These are phyloP conservation scores for Suillus decipiens DNA, from an alignment of 768 basidiomycete species.

Conservation along the genomic window DNA sequence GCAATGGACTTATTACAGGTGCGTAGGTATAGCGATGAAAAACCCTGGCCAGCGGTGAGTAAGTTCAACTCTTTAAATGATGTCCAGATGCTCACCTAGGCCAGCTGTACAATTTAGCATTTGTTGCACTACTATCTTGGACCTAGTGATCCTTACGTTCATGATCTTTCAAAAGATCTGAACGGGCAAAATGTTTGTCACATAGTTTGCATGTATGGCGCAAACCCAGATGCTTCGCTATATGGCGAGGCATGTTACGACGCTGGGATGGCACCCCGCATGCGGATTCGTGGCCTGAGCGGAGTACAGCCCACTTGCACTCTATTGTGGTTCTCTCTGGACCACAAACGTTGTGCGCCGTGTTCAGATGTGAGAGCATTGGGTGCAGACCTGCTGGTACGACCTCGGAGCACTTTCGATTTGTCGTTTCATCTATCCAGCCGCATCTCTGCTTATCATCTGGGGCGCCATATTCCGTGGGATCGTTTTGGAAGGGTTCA, in stretches of 20 bases:
- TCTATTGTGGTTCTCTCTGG: not conserved
- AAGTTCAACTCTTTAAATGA: not conserved
- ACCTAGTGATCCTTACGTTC: conserved; percentile 13
- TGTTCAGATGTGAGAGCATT: conserved; percentile 22
- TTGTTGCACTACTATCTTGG: too few species aligned
- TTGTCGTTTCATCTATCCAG: conserved; percentile 14
- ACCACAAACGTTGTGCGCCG: conserved; percentile 18
- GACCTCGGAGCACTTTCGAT: conserved; percentile 4
- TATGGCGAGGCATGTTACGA: conserved; percentile 20
- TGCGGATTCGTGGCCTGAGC: not conserved
- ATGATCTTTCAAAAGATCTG: conserved; percentile 21
- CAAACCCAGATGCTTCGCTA: conserved; percentile 19
- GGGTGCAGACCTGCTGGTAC: conserved; percentile 1
- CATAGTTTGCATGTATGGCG: conserved; percentile 21
- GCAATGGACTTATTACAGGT: not conserved
- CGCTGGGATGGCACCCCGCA: conserved; percentile 15
- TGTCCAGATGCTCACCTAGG: not conserved
- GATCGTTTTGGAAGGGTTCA: conserved; percentile 11
- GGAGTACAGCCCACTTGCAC: conserved; percentile 15
- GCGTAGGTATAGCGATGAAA: not conserved
- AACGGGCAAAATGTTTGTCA: conserved; percentile 24
- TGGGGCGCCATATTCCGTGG: conserved; percentile 8
- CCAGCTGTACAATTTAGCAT: not conserved
- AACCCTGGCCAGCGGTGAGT: not conserved
- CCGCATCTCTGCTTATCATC: not conserved